Conservation (phyloP, 306 rosid species). For the Vicia villosa region DNA sequence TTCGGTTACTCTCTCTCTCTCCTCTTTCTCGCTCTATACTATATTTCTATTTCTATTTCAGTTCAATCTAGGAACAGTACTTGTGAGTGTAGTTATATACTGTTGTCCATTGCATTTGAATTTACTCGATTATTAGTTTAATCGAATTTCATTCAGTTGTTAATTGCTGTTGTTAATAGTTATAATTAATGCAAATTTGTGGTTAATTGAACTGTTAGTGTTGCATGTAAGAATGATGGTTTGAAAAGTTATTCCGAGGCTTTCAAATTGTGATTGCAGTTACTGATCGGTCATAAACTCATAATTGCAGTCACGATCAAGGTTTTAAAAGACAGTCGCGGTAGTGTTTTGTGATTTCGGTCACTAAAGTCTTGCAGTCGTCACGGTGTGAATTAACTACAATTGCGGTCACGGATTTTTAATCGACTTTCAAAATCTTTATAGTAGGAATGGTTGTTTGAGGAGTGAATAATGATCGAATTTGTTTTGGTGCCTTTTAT, state of each 20-base stretch:
- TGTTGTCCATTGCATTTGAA: not conserved
- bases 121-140: not conserved
- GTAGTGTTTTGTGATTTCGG: too few relatives aligned
- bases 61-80: not conserved
- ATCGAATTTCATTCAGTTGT: not conserved
- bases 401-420: too few relatives aligned
- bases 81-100: too few relatives aligned
- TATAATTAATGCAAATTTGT: too few relatives aligned
- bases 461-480: not conserved
- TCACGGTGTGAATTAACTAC: too few relatives aligned
- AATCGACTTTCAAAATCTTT: not conserved
- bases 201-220: not conserved
- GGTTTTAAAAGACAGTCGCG: too few relatives aligned
- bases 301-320: too few relatives aligned
- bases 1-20: constrained; percentile 59
- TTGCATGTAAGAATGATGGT: too few relatives aligned
- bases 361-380: too few relatives aligned
- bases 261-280: not conserved
- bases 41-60: not conserved
- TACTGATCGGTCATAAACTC: not conserved
- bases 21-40: not conserved
- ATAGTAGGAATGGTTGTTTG: not conserved
- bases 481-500: not conserved
- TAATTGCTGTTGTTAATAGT: not conserved
- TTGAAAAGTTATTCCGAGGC: too few relatives aligned